phyloP scores from a whole-genome alignment of 257 asterid genomes.

The Nicotiana knightiana region DNA sequence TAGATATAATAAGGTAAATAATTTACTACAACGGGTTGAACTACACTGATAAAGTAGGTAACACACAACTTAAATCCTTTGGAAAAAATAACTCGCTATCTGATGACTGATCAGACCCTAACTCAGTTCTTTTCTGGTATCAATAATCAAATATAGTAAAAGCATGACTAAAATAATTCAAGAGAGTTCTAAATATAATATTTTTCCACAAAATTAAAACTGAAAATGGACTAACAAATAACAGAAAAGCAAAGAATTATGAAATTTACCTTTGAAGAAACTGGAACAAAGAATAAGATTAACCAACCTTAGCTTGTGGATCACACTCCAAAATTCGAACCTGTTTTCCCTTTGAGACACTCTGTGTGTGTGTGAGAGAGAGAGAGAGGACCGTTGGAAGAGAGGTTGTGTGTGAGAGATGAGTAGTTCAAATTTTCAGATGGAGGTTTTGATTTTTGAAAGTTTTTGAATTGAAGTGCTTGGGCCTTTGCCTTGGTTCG shows the following conservation, averaged over 20 bases:
- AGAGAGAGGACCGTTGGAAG: neutral
- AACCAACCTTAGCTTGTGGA: neutral
- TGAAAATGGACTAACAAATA: neutral
- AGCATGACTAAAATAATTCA: neutral
- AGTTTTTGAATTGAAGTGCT: conserved; percentile 15
- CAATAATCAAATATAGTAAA: neutral
- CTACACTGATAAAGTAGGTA: neutral
- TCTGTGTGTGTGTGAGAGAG: neutral
- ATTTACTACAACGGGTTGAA: neutral
- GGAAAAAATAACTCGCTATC: neutral
- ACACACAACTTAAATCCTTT: neutral
- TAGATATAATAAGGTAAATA: neutral
- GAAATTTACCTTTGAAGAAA: neutral
- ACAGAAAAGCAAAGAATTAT: neutral
- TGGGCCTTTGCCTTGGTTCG: neutral
- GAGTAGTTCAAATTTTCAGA: conserved; percentile 1
- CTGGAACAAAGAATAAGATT: neutral
- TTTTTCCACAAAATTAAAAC: neutral
- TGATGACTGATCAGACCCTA: neutral
- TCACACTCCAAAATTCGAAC: neutral
- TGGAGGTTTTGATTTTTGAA: conserved; percentile 12
- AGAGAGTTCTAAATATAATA: neutral
- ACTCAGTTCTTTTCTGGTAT: neutral
- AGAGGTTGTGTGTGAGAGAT: neutral
- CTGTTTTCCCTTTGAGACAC: neutral